Percentiles rank a stretch among this genome's conserved stretches.
Evolutionary conservation across 768 basidiomycete genomes (phyloP).

Genomic region (Boletellus sp.): DNA sequence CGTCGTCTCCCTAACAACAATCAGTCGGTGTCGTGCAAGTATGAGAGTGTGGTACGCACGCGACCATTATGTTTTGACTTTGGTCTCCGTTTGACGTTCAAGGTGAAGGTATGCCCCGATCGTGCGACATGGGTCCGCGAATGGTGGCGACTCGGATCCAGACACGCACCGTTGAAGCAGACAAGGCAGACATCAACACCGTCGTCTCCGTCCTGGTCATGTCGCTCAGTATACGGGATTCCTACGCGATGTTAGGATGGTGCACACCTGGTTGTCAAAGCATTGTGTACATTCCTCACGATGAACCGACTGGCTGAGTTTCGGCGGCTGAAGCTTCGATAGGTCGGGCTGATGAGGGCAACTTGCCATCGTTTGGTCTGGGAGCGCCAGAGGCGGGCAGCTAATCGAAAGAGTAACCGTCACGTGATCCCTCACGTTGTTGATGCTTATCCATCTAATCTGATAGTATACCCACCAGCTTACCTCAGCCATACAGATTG

Average conservation of each 20-base stretch:
- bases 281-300: constrained; percentile 97
- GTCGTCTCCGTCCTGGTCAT: constrained; percentile 55
- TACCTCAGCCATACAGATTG: constrained; percentile 8
- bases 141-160: constrained; percentile 60
- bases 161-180: constrained; percentile 95
- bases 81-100: constrained; percentile 74
- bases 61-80: constrained; percentile 58
- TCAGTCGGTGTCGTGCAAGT: neutral
- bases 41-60: constrained; percentile 42
- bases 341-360: constrained; percentile 57
- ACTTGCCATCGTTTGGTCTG: constrained; percentile 17
- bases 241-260: constrained; percentile 4
- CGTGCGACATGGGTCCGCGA: constrained; percentile 68
- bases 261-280: constrained; percentile 82
- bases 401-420: too few relatives aligned
- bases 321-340: constrained; percentile 50
- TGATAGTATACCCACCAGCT: constrained; percentile 1
- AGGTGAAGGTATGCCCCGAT: constrained; percentile 68
- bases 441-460: constrained; percentile 5
- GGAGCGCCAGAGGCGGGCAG: too few relatives aligned
- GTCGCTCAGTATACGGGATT: neutral
- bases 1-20: constrained; percentile 55
- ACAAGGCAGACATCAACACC: constrained; percentile 87
- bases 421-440: too few relatives aligned
- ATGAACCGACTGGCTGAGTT: constrained; percentile 68